Evolutionary conservation across 768 basidiomycete genomes (phyloP).

Genomic region (Boletus sp.): DNA sequence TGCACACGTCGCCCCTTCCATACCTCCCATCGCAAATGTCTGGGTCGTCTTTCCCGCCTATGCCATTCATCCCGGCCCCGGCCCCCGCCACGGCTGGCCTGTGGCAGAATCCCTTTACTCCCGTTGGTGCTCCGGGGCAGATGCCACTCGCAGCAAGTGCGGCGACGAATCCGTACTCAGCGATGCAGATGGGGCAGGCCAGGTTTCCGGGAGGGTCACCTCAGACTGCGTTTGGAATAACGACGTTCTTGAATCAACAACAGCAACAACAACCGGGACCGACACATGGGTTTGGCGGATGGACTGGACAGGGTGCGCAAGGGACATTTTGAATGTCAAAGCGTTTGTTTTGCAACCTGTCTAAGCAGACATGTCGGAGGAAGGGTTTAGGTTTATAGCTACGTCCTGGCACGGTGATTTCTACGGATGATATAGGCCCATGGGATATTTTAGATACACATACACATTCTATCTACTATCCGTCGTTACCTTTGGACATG

Average conservation of each 20-base stretch:
- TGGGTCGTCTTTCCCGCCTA: conserved; percentile 3
- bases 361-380: neutral
- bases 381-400: neutral
- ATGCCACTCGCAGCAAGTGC: conserved; percentile 19
- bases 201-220: conserved; percentile 28
- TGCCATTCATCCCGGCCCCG: neutral
- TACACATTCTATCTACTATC: neutral
- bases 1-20: conserved; percentile 3
- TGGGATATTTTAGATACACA: conserved; percentile 1
- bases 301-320: conserved; percentile 17
- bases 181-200: conserved; percentile 11
- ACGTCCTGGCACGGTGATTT: neutral
- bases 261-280: conserved; percentile 25
- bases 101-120: conserved; percentile 24
- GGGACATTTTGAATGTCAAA: conserved; percentile 15
- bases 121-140: conserved; percentile 15
- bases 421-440: neutral
- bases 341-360: neutral
- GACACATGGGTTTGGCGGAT: conserved; percentile 15
- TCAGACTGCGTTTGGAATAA: conserved; percentile 24
- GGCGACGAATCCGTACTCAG: conserved; percentile 19
- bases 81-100: neutral
- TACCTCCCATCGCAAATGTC: neutral
- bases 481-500: neutral
- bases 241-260: conserved; percentile 17